Evolutionary conservation across 1,284 basidiomycete species (phyloP), one percentile per base, ranked within the genome.

Genomic region (Vanrija humicola): DNA sequence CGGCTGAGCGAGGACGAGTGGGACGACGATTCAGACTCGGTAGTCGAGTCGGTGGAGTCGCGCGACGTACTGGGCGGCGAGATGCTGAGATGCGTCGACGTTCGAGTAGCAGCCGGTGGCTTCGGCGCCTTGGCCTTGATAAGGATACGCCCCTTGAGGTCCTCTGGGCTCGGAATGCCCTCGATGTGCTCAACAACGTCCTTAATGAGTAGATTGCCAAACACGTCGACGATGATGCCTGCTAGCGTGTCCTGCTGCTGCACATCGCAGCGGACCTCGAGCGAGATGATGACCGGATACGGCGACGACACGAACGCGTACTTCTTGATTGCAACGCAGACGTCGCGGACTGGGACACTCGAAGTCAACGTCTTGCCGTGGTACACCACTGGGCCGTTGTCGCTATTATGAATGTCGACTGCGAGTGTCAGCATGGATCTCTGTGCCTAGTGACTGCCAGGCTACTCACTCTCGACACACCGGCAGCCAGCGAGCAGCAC

Each of bases 381-480:
- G 64, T 87, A 93, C 3, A 96, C 84, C 58, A 88, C 81, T 0
- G 93, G 89, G 66, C 89, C 88, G 15, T 74, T 74, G 34, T 93
- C 87, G 10, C 95, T 94, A 65, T 97, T 90, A 75, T 89, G 97
- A 48, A 95, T 87, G 65, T 99, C 95, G 66, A 99, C 90, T 95
- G 64, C 25, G 42, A 39, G 50, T 48, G 26, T 38, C 16, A 60
- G 25, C n/a, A 42, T 54, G 50, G 47, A 48, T 28, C 28, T 7
- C 28, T 10, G 51, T 46, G 14, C 40, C 38, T 43, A 28, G n/a
- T 56, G 46, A 48, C 28, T 29, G 21, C 15, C 6, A 5, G 28
- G 16, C 42, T 38, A 82, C 88, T 66, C 64, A 92, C 92, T 75
- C 75, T 97, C 92, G 38, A 98, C 95, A 55, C 88, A 90, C 18